Base-by-base conservation (phyloP, 1,139 yeast species). In the Yamadazyma conglobata region DNA sequence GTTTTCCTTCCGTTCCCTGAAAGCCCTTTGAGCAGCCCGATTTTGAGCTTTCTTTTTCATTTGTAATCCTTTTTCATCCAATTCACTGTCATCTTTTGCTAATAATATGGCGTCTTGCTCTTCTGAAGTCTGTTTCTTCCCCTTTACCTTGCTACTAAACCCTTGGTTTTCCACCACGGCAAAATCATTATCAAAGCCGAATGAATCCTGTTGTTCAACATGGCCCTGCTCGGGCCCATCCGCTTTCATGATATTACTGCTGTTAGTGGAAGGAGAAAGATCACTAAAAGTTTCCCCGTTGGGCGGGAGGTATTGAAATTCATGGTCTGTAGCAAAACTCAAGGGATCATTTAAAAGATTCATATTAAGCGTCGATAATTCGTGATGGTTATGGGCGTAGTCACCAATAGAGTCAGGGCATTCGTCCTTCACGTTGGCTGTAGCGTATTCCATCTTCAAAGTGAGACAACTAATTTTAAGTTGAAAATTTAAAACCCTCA, bases 1-100 rank as follows among this genome's bases (percentile, higher is more conserved):
- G 33, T 77, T 74, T 52, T 85, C 94, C 52, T 85, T 84, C 30
- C 95, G 74, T 54, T 85, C 93, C 41, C 96, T 67, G 58, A 86
- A 86, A 2, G 95, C 95, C 43, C 91, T 66, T 57, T 86, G 96
- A 0, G 95, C 95, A 4, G 91, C 93, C 47, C 96, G 64, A 52
- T 87, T 87, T 52, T 84, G 94, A 0, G 89, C 89, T 52, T 80
- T 85, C 31, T 84, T 71, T 51, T 77, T 77, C 42, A 65, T 48
- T 28, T 64, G 69, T 17, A 73, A 46, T 39, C 75, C 79, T 15
- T 69, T 72, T 30, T 74, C 79, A 5, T 62, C 55, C 22, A 68
- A 51, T 32, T 62, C 64, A 1, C 64, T 47, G 37, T 67, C 73
- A 38, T 67, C 73, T 33, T 47, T 51, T 9, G 67, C 54, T 24